Evolutionary conservation across 2,329 filamentous ascomycete species (phyloP), one percentile per base, ranked within the genome.

Genomic region (Thermomyces lanuginosus): DNA sequence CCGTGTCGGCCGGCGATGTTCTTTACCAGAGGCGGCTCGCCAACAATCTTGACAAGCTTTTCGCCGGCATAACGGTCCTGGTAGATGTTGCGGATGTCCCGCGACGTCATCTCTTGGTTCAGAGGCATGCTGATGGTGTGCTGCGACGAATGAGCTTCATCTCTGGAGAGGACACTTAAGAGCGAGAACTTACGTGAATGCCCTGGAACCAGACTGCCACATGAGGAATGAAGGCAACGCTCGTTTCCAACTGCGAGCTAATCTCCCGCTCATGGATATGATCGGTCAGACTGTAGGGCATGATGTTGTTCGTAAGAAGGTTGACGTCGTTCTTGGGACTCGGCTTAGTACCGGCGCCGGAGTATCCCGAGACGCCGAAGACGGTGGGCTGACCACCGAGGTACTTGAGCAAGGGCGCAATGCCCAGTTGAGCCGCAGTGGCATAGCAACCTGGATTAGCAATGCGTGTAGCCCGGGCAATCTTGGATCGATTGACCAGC

Each of bases 131-230:
- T 83, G 53, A 95, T 84, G 20, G 83, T 86, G 55, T 84, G 79
- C 60, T 67, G 24, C n/a, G 31, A 9, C 22, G 29, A n/a, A 32
- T 45, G 37, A 45, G 36, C 15, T 24, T 12, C 18, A 8, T 11
- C 7, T 6, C 8, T 6, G 9, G 10, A 4, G n/a, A 5, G 26
- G 33, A n/a, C 22, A 32, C 16, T 32, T 22, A 29, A 13, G 21
- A 6, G 14, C 16, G 10, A 24, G 11, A 14, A 45, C 49, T 51
- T 57, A 65, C 61, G 48, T 81, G 74, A 41, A 95, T 95, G 37
- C 86, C 86, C 48, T 91, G 77, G 69, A 95, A 95, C 86, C 83
- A 95, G 8, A 77, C 72, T n/a, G 83, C 81, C 13, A 92, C 84
- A 52, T 95, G 89, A 5, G 89, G 89, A 31, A 89, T 77, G 49